Evolutionary conservation across 129 eudicot species (phyloP).

Genomic region (Dittrichia graveolens): DNA sequence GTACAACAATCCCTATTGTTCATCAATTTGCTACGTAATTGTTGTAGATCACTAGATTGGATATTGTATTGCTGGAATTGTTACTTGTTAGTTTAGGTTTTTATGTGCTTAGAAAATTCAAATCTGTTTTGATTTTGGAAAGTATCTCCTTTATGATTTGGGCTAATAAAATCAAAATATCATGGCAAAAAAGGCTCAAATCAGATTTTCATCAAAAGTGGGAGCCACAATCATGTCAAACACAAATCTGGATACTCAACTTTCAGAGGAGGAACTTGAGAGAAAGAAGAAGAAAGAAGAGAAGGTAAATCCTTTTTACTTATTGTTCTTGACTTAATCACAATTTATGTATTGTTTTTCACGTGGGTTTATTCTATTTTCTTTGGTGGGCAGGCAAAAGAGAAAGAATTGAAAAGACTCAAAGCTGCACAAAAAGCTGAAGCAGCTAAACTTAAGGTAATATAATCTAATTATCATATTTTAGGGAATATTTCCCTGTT

Average conservation of each 20-base stretch:
- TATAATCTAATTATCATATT: not conserved
- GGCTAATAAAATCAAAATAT: not conserved
- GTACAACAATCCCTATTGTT: too few relatives aligned
- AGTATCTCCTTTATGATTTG: not conserved
- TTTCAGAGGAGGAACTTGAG: constrained; percentile 39
- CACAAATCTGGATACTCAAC: constrained; percentile 24
- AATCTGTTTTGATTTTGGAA: not conserved
- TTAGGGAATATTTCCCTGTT: not conserved
- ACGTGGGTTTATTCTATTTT: not conserved
- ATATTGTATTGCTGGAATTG: too few relatives aligned
- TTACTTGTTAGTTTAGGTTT: not conserved
- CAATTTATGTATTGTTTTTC: not conserved
- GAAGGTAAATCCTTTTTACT: too few relatives aligned
- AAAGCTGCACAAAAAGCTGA: constrained; percentile 94
- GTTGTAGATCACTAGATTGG: too few relatives aligned
- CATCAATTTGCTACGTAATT: too few relatives aligned
- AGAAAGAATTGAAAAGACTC: constrained; percentile 77
- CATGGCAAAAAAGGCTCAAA: not conserved
- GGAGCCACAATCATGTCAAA: constrained; percentile 8
- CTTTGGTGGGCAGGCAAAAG: constrained; percentile 58
- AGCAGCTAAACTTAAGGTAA: constrained; percentile 87
- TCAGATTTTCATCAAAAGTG: constrained; percentile 8
- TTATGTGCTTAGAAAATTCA: not conserved
- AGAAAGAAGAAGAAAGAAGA: constrained; percentile 48
- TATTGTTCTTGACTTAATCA: too few relatives aligned